phyloP scores from a whole-genome alignment of 768 basidiomycete species.

The Lyophyllum semitale region DNA sequence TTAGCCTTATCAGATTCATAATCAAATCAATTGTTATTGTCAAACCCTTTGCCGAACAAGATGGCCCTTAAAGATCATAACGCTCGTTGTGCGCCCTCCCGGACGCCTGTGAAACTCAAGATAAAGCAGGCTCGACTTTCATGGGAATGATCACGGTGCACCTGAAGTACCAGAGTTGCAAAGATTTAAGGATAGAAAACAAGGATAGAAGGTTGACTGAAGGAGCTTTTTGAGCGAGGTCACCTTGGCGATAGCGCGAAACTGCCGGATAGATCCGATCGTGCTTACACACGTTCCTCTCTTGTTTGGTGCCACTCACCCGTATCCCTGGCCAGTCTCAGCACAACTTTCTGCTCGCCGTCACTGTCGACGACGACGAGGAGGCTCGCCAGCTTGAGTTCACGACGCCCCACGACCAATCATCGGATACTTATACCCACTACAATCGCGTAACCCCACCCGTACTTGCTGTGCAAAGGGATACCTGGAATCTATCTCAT shows the following conservation, averaged over 20 bases:
- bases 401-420: constrained; percentile 2
- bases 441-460: background rate
- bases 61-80: background rate
- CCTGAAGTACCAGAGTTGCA: no score
- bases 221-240: constrained; percentile 3
- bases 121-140: no score
- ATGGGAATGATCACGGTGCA: no score
- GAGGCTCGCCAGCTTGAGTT: constrained; percentile 2
- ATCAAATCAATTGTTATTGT: background rate
- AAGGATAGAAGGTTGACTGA: no score
- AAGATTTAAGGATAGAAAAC: constrained; percentile 1
- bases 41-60: background rate
- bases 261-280: constrained; percentile 23
- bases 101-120: background rate
- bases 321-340: constrained; percentile 9
- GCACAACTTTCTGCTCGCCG: constrained; percentile 8
- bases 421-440: constrained; percentile 3
- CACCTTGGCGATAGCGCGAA: constrained; percentile 17
- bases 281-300: constrained; percentile 6
- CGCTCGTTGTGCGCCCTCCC: background rate
- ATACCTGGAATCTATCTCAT: constrained; percentile 4
- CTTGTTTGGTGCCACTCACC: constrained; percentile 14
- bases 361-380: constrained; percentile 14
- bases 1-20: no score
- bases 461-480: constrained; percentile 2